Conservation (phyloP, 2,329 filamentous ascomycete genomes). For the Trichoderma atroviride region DNA sequence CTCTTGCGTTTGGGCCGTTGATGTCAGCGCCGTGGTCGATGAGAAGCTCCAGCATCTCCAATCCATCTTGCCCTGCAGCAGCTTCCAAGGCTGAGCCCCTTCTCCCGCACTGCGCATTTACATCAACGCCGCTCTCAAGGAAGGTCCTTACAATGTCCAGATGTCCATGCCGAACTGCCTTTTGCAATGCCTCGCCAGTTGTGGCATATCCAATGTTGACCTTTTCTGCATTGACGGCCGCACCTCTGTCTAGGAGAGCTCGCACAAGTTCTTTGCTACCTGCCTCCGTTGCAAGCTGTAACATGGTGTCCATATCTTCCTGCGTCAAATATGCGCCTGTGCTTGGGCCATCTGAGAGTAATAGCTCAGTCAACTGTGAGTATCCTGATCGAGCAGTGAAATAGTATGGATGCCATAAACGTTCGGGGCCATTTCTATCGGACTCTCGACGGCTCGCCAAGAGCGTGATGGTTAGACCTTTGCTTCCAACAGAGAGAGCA, state of each 20-base stretch:
- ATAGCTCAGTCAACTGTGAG: not conserved
- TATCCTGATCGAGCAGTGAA: not conserved
- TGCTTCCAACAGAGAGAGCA: not conserved
- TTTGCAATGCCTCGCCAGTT: slow-evolving; percentile 2
- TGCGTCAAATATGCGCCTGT: not conserved
- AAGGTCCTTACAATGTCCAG: not conserved
- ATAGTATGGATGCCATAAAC: no score
- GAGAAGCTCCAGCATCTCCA: not conserved
- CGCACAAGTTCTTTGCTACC: not conserved
- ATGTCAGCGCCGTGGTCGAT: not conserved
- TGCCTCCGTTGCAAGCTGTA: not conserved
- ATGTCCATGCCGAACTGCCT: not conserved
- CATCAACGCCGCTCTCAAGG: not conserved
- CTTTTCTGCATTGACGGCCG: slow-evolving; percentile 1
- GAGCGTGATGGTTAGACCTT: not conserved
- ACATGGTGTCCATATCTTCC: not conserved
- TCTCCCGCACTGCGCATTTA: not conserved
- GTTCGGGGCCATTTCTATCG: no score
- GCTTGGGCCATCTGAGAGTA: not conserved
- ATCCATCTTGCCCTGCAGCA: no score
- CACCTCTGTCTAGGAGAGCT: not conserved
- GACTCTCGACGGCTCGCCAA: no score
- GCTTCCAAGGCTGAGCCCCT: not conserved
- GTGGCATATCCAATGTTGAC: not conserved
- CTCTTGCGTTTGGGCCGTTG: not conserved